Percentiles rank a stretch among this genome's conserved stretches.
phyloP scores from a whole-genome alignment of 345 rosid species.

The Euphorbia pulcherrima region DNA sequence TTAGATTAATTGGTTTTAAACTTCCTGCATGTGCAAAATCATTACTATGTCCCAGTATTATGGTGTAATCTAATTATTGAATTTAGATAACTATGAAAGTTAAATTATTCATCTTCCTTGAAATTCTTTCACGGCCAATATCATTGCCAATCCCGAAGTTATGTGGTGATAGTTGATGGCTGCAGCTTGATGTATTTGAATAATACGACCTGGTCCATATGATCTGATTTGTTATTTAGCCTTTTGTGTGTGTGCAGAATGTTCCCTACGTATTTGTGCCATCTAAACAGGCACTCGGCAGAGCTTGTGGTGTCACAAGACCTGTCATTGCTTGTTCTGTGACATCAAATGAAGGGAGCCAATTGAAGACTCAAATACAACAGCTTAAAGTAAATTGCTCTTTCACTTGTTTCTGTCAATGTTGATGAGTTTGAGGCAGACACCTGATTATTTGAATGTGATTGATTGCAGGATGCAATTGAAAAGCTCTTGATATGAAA shows the following conservation, averaged over 20 bases:
- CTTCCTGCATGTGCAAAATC: neutral
- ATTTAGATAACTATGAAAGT: neutral
- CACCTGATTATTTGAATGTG: neutral
- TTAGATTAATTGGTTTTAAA: neutral
- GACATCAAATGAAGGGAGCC: conserved; percentile 78
- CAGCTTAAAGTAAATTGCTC: conserved; percentile 77
- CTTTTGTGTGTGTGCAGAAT: conserved; percentile 67
- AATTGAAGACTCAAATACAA: conserved; percentile 78
- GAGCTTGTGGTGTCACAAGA: conserved; percentile 97
- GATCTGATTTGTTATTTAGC: neutral
- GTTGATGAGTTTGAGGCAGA: neutral
- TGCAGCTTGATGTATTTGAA: neutral
- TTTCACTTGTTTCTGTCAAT: neutral
- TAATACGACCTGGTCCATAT: neutral
- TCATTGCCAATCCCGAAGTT: neutral
- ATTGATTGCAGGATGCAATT: conserved; percentile 72
- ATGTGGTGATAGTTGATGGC: neutral
- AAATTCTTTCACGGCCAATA: neutral
- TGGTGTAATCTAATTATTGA: neutral
- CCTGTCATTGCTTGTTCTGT: conserved; percentile 91
- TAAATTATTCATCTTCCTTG: neutral
- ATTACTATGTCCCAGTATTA: neutral
- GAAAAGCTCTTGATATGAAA: conserved; percentile 82
- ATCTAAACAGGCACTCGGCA: conserved; percentile 90
- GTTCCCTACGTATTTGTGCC: conserved; percentile 98